These are phyloP conservation scores for Aspergillus pseudoterreus DNA, from an alignment of 2,329 filamentous ascomycete genomes.

Conservation along the genomic window DNA sequence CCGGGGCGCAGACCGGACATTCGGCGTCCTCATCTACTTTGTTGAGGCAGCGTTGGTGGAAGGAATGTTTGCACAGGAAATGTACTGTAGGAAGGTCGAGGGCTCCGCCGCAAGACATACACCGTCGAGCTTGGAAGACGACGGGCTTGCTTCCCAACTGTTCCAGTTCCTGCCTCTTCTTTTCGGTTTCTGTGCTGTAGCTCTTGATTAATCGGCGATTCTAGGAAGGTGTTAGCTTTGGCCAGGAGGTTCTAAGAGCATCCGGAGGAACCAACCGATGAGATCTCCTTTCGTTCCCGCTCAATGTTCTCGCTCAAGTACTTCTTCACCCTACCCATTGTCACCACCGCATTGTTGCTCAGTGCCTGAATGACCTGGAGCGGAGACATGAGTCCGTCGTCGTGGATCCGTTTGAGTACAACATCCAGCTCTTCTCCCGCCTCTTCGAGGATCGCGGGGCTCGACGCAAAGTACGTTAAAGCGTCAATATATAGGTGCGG, in stretches of 20 bases:
- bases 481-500: conserved; percentile 90
- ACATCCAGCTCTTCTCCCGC: conserved; percentile 79
- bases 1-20: conserved; percentile 78
- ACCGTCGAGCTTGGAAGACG: conserved; percentile 87
- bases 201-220: conserved; percentile 80
- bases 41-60: conserved; percentile 87
- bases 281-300: conserved; percentile 82
- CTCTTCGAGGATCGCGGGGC: conserved; percentile 74
- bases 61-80: conserved; percentile 95
- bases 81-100: conserved; percentile 89
- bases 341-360: conserved; percentile 74
- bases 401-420: conserved; percentile 81
- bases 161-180: conserved; percentile 72
- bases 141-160: conserved; percentile 75
- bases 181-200: conserved; percentile 77
- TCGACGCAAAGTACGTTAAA: conserved; percentile 88
- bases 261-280: conserved; percentile 38
- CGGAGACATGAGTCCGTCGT: conserved; percentile 88
- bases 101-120: conserved; percentile 71
- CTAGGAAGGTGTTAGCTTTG: conserved; percentile 33
- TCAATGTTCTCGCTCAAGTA: conserved; percentile 88
- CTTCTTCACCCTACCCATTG: conserved; percentile 94
- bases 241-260: not conserved
- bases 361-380: conserved; percentile 95
- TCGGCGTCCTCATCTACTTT: conserved; percentile 64